Evolutionary conservation across 441 rosid genomes (phyloP).

Genomic region (Adansonia madagascariensis): DNA sequence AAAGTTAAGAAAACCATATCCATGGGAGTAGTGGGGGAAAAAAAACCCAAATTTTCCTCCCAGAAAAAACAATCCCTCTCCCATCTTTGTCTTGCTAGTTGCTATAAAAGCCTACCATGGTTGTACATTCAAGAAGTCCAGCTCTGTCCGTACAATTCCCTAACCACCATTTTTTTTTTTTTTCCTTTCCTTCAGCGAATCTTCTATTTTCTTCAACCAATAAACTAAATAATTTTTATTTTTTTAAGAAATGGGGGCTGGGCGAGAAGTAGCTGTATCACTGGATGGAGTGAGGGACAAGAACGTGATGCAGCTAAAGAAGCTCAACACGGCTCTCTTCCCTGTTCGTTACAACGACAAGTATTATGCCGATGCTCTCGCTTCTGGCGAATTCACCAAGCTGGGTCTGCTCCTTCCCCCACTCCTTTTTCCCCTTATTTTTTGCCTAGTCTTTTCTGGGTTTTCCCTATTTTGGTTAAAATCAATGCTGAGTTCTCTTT

Average conservation of each 20-base stretch:
- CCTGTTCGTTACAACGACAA: constrained; percentile 92
- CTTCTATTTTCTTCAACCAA: background rate
- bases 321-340: constrained; percentile 87
- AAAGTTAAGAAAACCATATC: background rate
- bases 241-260: constrained; percentile 60
- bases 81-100: background rate
- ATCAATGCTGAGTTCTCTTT: background rate
- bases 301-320: constrained; percentile 93
- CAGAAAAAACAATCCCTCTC: background rate
- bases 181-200: no score
- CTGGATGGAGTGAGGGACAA: constrained; percentile 91
- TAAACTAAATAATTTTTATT: background rate
- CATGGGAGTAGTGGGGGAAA: background rate
- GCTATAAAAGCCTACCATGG: background rate
- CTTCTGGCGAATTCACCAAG: constrained; percentile 88
- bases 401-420: constrained; percentile 51
- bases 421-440: background rate
- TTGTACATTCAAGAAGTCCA: background rate
- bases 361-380: constrained; percentile 84
- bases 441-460: background rate
- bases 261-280: constrained; percentile 72
- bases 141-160: background rate
- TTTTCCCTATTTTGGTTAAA: background rate
- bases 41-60: background rate
- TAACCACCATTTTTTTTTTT: background rate